Evolutionary conservation across 2,329 filamentous ascomycete species (phyloP).

Genomic region (Passalora sequoiae): DNA sequence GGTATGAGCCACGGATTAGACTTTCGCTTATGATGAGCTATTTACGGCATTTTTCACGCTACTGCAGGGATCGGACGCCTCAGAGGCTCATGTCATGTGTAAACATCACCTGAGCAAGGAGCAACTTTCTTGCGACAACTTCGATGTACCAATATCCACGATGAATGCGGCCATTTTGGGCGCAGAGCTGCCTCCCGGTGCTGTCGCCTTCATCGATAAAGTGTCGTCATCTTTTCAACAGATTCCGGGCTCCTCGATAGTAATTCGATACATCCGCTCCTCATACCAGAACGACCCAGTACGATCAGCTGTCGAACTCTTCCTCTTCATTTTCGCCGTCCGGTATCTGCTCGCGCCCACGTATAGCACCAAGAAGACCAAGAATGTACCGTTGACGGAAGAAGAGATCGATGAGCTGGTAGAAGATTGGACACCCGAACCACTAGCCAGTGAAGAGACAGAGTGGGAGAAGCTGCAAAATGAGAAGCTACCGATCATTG

Average conservation of each 20-base stretch:
- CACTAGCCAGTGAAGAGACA: conserved; percentile 70
- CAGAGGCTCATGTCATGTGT: too few species aligned
- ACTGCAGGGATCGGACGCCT: too few species aligned
- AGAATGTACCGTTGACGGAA: conserved; percentile 82
- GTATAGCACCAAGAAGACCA: conserved; percentile 86
- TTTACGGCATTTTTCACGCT: too few species aligned
- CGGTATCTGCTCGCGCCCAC: conserved; percentile 86
- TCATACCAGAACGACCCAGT: conserved; percentile 97
- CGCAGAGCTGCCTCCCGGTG: conserved; percentile 53
- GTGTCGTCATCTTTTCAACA: conserved; percentile 67
- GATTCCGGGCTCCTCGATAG: conserved; percentile 86
- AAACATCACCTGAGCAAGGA: too few species aligned
- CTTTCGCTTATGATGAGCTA: too few species aligned
- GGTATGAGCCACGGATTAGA: too few species aligned
- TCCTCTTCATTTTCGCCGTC: conserved; percentile 92
- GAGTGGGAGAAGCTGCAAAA: conserved; percentile 72
- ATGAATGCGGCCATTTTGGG: conserved; percentile 34
- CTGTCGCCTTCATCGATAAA: conserved; percentile 52
- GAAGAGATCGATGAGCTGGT: conserved; percentile 97
- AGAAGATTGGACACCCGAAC: conserved; percentile 93
- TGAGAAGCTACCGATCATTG: conserved; percentile 79
- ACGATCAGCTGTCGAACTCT: conserved; percentile 84
- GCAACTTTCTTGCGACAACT: too few species aligned
- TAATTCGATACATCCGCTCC: conserved; percentile 91
- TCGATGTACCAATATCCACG: too few species aligned